A percentile compares a stretch with the other conserved stretches of the same genome.
These are phyloP conservation scores for Penicillium frequentans DNA, from an alignment of 2,329 filamentous ascomycete genomes.

Conservation along the genomic window DNA sequence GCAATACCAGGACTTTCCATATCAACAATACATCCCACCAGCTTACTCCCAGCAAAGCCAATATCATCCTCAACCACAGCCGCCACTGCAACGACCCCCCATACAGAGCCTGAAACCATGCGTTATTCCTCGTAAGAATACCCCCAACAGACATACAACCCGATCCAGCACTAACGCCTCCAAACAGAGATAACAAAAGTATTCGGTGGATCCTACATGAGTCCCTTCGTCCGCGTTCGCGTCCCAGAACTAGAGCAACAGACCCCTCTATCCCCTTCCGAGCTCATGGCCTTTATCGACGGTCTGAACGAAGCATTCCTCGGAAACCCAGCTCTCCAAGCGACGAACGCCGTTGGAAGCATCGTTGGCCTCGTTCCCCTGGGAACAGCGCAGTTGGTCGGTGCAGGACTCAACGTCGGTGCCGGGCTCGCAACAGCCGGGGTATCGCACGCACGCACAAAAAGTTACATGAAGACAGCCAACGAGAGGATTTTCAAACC, in stretches of 20 bases:
- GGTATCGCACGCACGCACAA: conserved; percentile 22
- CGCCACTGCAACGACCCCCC: not conserved
- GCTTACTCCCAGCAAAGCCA: not conserved
- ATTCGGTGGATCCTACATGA: conserved; percentile 9
- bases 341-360: not conserved
- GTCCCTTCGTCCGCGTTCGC: conserved; percentile 13
- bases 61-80: not conserved
- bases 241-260: conserved; percentile 10
- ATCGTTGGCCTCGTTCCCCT: conserved; percentile 8
- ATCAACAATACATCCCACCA: not conserved
- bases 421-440: conserved; percentile 11
- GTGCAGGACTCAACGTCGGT: conserved; percentile 12
- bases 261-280: not conserved
- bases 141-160: not conserved
- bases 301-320: conserved; percentile 7
- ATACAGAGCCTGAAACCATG: not conserved
- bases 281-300: conserved; percentile 4
- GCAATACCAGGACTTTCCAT: not conserved
- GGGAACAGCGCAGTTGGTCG: conserved; percentile 21
- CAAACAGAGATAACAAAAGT: conserved; percentile 7
- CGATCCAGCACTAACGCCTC: not conserved
- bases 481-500: conserved; percentile 1
- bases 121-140: conserved; percentile 4
- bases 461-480: conserved; percentile 27
- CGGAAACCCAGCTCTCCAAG: conserved; percentile 5